Percentiles rank a stretch among this genome's conserved stretches.
phyloP scores from a whole-genome alignment of 371 early-diverging fungal genomes.

The Conidiobolus incongruus region DNA sequence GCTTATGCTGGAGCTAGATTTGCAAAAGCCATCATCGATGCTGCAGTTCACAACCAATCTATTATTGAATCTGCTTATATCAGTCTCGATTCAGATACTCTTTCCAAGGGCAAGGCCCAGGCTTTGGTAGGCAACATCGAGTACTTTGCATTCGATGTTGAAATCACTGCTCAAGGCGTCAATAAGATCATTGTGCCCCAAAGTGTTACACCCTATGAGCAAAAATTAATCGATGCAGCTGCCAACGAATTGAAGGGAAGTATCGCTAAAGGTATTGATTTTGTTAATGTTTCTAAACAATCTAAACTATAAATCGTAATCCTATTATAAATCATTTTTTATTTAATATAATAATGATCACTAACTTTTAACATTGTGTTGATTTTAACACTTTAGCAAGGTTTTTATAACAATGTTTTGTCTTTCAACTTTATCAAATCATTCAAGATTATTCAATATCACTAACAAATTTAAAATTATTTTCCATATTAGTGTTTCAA shows the following conservation, averaged over 20 bases:
- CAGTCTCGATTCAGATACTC: conserved; percentile 22
- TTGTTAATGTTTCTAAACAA: conserved; percentile 12
- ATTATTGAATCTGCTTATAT: conserved; percentile 62
- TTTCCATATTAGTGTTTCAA: too few species aligned
- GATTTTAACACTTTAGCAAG: too few species aligned
- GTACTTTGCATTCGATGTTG: conserved; percentile 66
- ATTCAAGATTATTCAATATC: too few species aligned
- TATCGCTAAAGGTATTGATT: conserved; percentile 39
- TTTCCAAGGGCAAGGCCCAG: conserved; percentile 8
- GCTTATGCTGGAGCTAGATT: conserved; percentile 81
- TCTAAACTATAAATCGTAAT: conserved; percentile 4
- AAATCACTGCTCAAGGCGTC: conserved; percentile 48
- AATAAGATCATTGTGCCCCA: conserved; percentile 37
- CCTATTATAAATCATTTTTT: too few species aligned
- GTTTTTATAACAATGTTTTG: too few species aligned
- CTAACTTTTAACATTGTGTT: too few species aligned
- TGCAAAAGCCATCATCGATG: conserved; percentile 40
- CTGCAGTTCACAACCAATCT: conserved; percentile 26
- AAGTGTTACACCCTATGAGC: conserved; percentile 43
- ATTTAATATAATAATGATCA: too few species aligned
- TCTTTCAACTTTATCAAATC: too few species aligned
- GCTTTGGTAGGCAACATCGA: conserved; percentile 17
- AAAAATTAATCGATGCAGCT: conserved; percentile 37
- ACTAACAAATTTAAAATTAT: too few species aligned
- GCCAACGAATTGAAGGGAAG: conserved; percentile 55